These are phyloP conservation scores for Zygoascus flipseniorum DNA, from an alignment of 805 yeast species.

Conservation along the genomic window DNA sequence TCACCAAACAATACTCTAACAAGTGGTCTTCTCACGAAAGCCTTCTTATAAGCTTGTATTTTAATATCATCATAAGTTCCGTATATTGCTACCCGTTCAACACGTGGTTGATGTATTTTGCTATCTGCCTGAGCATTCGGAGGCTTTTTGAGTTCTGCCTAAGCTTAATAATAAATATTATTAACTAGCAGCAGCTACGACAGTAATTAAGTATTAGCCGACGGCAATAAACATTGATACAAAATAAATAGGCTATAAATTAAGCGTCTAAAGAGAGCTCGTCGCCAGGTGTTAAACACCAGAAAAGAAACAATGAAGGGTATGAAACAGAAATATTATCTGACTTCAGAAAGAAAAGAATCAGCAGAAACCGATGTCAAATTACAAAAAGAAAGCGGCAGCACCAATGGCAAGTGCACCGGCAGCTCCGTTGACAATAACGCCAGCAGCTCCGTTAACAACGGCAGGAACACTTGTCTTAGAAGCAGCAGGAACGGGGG, in stretches of 20 bases:
- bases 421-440: conserved; percentile 2
- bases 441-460: conserved; percentile 1
- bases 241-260: not conserved
- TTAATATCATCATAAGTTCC: too few relatives aligned
- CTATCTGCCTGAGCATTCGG: too few relatives aligned
- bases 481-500: not conserved
- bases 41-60: too few relatives aligned
- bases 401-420: conserved; percentile 8
- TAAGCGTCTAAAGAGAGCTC: not conserved
- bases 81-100: too few relatives aligned
- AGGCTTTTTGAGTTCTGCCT: too few relatives aligned
- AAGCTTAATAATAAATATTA: too few relatives aligned
- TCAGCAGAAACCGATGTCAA: not conserved
- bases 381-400: conserved; percentile 12
- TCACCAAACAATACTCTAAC: too few relatives aligned
- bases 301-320: not conserved
- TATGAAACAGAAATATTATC: not conserved
- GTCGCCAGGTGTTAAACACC: not conserved
- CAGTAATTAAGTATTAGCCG: too few relatives aligned
- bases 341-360: not conserved
- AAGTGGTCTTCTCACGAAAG: too few relatives aligned
- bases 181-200: too few relatives aligned
- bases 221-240: not conserved
- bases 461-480: conserved; percentile 1
- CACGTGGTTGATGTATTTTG: too few relatives aligned